Evolutionary conservation across 2,329 filamentous ascomycete genomes (phyloP).

Genomic region (Ascochyta fabae): DNA sequence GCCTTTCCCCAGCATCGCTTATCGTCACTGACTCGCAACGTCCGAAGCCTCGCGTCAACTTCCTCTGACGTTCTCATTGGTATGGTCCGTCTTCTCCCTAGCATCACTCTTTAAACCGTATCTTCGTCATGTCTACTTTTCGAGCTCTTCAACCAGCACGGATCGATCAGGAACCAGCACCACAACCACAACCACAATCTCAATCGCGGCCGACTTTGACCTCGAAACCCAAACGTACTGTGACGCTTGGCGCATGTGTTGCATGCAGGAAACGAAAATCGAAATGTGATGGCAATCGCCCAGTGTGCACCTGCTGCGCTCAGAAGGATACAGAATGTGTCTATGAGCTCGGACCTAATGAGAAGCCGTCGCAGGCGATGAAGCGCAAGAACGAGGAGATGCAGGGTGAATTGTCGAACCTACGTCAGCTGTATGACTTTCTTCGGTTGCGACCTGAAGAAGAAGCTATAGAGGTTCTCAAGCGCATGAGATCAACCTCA

Average conservation of each 20-base stretch:
- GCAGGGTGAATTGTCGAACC: constrained; percentile 41
- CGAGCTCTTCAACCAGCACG: constrained; percentile 43
- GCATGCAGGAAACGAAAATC: constrained; percentile 45
- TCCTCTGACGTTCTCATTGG: constrained; percentile 3
- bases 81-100: constrained; percentile 5
- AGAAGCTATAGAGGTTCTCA: constrained; percentile 39
- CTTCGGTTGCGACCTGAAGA: constrained; percentile 38
- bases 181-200: constrained; percentile 29
- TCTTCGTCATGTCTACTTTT: constrained; percentile 36
- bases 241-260: constrained; percentile 45
- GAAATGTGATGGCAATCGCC: constrained; percentile 43
- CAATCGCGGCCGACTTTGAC: constrained; percentile 31
- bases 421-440: constrained; percentile 43
- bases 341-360: constrained; percentile 45
- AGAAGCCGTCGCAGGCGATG: constrained; percentile 46
- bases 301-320: constrained; percentile 39
- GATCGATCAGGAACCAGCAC: constrained; percentile 36
- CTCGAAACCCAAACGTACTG: constrained; percentile 43
- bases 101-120: constrained; percentile 2
- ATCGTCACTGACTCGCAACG: constrained; percentile 5
- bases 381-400: constrained; percentile 47
- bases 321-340: constrained; percentile 43
- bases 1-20: constrained; percentile 5
- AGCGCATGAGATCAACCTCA: constrained; percentile 32
- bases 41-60: constrained; percentile 2